Conservation (phyloP, 2,329 filamentous ascomycete genomes). For the Dactylellina cionopaga region DNA sequence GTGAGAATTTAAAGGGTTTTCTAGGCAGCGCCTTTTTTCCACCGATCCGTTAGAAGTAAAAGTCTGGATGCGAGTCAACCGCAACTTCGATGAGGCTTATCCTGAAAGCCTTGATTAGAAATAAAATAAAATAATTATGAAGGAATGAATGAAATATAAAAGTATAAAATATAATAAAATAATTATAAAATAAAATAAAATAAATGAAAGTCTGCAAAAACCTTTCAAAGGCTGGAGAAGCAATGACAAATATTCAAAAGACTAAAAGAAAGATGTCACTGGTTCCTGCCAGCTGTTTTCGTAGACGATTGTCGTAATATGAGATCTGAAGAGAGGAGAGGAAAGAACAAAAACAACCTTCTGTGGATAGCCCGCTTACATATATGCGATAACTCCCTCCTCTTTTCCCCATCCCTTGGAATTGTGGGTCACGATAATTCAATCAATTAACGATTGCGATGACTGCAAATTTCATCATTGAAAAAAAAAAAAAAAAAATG, state of each 20-base stretch:
- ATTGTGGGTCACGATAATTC: conserved; percentile 26
- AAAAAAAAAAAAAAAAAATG: background rate
- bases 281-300: conserved; percentile 49
- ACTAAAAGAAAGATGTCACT: conserved; percentile 47
- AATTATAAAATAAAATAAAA: conserved; percentile 7
- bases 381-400: conserved; percentile 10
- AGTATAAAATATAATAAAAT: too few relatives aligned
- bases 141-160: background rate
- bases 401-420: background rate
- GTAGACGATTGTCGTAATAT: conserved; percentile 37
- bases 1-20: conserved; percentile 28
- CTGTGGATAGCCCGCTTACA: conserved; percentile 8
- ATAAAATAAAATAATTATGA: conserved; percentile 22
- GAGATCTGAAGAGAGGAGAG: background rate
- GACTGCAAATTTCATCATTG: conserved; percentile 4
- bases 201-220: conserved; percentile 1
- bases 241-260: conserved; percentile 21
- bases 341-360: conserved; percentile 5
- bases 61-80: conserved; percentile 44
- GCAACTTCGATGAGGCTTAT: conserved; percentile 37
- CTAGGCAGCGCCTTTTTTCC: conserved; percentile 15
- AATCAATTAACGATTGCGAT: conserved; percentile 22
- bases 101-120: conserved; percentile 26
- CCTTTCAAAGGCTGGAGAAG: conserved; percentile 46
- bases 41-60: conserved; percentile 3